Percentiles rank a stretch among this genome's conserved stretches.
These are phyloP conservation scores for Paramecium caudatum DNA, from an alignment of 73 alveolate genomes.

Conservation along the genomic window DNA sequence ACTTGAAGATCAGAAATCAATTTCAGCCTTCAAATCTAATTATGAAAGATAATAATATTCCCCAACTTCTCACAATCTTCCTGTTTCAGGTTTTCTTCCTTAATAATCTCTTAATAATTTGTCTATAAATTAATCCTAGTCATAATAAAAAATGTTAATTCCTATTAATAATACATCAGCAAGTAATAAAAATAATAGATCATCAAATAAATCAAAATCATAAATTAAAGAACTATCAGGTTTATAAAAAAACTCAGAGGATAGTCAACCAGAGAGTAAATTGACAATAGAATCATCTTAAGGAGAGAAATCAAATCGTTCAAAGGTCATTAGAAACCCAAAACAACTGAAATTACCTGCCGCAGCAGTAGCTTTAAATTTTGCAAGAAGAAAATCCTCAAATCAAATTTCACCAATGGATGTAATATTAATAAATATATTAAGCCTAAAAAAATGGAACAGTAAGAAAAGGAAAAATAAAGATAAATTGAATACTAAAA, in stretches of 20 bases:
- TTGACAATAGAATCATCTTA: constrained; percentile 43
- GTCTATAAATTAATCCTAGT: neutral
- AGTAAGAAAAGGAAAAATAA: constrained; percentile 12
- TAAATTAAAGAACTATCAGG: neutral
- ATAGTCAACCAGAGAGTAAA: constrained; percentile 56
- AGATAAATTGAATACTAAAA: constrained; percentile 32
- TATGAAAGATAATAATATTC: neutral
- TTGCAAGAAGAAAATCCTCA: constrained; percentile 44
- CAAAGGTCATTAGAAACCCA: neutral
- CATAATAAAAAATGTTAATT: constrained; percentile 1
- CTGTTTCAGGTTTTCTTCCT: neutral
- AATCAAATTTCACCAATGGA: constrained; percentile 24
- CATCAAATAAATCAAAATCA: neutral
- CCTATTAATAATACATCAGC: constrained; percentile 16
- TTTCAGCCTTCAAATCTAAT: neutral
- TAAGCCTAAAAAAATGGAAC: constrained; percentile 39
- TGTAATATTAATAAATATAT: neutral
- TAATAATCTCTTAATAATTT: too few relatives aligned
- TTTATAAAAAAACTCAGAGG: constrained; percentile 11
- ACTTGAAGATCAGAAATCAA: neutral
- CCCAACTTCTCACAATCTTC: neutral
- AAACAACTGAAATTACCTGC: constrained; percentile 48
- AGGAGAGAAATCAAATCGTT: constrained; percentile 51
- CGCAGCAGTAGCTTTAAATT: constrained; percentile 21
- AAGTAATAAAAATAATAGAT: neutral